Evolutionary conservation across 495 filamentous ascomycete genomes (phyloP), one percentile per base, ranked within the genome.

Genomic region (Podospora tetraspora): DNA sequence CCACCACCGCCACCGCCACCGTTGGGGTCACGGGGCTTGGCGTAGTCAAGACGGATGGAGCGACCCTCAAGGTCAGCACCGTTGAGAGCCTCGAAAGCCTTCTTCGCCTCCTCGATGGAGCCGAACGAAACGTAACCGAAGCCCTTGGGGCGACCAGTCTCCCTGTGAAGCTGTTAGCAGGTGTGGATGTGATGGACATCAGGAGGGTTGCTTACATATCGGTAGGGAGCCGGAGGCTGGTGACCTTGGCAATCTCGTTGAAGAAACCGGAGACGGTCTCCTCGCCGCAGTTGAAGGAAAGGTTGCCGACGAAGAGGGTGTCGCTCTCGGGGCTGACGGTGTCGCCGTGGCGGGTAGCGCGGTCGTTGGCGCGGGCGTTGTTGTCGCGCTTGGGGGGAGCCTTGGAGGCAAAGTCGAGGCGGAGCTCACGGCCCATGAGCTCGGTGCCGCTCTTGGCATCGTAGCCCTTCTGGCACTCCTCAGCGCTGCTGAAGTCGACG

Each of bases 221-320:
- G 67, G 94, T 98, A 58, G 96, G 96, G 62, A 99, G 88, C 73
- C 93, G 88, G 68, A 97, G 88, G 72, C 90, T 89, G 68, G 87
- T 83, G 77, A 98, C 87, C 71, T 78, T 81, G 69, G 87, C 88
- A 74, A 89, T 85, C 68, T 86, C 83, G 70, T 87, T 86, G 81
- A 97, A 98, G 77, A 88, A 85, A 67, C 90, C 88, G 67, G 83
- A 83, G 66, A 99, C 81, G 66, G 84, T 80, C 60, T 93, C 89
- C 83, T 96, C 90, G 67, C 89, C 87, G 73, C 87, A 90, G 64
- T 91, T 88, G 81, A 96, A 99, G 56, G 90, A 85, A 60, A 99
- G 82, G 83, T 99, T 99, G 72, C 94, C 95, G 67, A 97, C 87
- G 79, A 96, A 99, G 58, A 99, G 86, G 66, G 95, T 99, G 73